Evolutionary conservation across 129 eudicot genomes (phyloP), one percentile per base, ranked within the genome.

Genomic region (Tagetes patula): DNA sequence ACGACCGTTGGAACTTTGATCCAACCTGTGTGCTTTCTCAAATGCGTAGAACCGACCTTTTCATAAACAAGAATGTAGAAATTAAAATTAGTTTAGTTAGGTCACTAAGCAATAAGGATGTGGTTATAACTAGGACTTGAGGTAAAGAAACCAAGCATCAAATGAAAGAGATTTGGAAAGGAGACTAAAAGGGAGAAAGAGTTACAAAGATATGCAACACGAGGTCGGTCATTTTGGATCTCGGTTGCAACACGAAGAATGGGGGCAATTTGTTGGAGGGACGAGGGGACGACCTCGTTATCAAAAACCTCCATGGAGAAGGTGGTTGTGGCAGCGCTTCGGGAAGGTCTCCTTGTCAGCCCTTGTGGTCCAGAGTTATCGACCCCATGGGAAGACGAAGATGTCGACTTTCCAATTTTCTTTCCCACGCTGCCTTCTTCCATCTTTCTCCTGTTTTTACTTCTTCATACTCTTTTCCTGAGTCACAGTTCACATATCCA

Each of bases 21-120:
- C 98, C 82, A 89, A 81, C 76, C 98, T 89, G 68, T 89, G 88
- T 27, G 98, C 95, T 81, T 92, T 92, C 91, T 92, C 96, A 33
- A 87, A 87, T 7, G 96, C 98, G 80, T 92, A 92, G 69, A 79
- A 82, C 42, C 98, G 98, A 77, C 98, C 98, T 93, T 46, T 61
- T 32, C 20, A 67, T 40, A 46, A 49, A 54, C 42, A 45, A 12
- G 5, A 48, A 53, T 10, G 4, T 47, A 48, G 1, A 6, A 39
- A 2, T 49, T 42, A 64, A 52, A 56, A 5, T 0, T 4, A 34
- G 42, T 33, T 60, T 10, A 20, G 14, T 33, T 31, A 72, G 40
- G 69, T 69, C 5, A 8, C 39, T 1, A 27, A 63, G 5, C 10
- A 50, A 52, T 20, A 74, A 40, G 8, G 54, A 10, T 8, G n/a